Evolutionary conservation across 306 rosid species (phyloP).

Genomic region (Boehmeria nivea): DNA sequence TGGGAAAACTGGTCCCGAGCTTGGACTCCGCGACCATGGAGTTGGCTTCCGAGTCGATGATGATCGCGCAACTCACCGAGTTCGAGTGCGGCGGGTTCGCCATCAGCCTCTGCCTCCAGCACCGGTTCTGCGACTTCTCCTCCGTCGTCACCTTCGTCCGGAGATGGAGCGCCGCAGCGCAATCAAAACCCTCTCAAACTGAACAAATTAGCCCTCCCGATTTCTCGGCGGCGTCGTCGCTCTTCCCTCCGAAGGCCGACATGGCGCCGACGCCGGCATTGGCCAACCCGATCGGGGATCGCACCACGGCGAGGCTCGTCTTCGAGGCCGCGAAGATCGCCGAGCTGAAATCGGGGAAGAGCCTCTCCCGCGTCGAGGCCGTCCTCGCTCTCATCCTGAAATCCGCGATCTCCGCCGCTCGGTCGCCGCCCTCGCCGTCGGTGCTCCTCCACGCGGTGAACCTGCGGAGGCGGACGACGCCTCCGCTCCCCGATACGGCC

Average conservation of each 20-base stretch:
- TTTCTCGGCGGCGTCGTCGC: background rate
- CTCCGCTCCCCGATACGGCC: background rate
- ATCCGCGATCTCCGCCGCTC: background rate
- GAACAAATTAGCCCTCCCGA: too few species aligned
- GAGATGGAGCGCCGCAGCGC: background rate
- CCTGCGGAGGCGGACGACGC: slow-evolving; percentile 1
- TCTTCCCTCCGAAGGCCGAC: background rate
- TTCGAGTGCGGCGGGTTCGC: background rate
- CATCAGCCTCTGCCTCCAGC: slow-evolving; percentile 1
- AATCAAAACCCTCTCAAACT: too few species aligned
- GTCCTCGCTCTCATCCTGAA: slow-evolving; percentile 3
- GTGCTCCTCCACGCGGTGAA: background rate
- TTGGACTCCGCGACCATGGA: too few species aligned
- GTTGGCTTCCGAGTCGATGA: background rate
- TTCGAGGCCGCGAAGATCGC: background rate
- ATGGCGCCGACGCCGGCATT: background rate
- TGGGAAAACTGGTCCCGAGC: too few species aligned
- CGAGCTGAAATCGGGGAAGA: background rate
- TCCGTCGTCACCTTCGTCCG: background rate
- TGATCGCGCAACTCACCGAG: background rate
- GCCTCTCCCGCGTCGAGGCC: slow-evolving; percentile 3
- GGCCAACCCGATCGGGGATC: background rate
- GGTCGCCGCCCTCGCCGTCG: background rate
- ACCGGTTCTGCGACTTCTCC: background rate
- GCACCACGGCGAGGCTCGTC: background rate